Base-by-base conservation (phyloP, 176 grass and related monocot genomes). In the Ensete glaucum region DNA sequence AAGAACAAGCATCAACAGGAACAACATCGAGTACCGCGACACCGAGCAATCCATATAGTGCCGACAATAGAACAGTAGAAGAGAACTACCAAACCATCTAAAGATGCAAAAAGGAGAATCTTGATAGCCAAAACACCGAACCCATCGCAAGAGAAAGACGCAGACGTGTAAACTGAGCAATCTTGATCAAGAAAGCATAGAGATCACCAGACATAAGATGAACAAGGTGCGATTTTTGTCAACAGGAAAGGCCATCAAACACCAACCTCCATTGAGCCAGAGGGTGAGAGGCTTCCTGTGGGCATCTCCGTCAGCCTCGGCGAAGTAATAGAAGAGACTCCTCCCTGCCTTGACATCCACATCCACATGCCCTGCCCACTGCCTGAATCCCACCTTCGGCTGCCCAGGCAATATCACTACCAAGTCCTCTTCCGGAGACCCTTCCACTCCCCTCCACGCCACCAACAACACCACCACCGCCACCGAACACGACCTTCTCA, bases 281-380 rank as follows among this genome's bases (percentile, higher is more conserved):
- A 99, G 88, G 11, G 95, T 84, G 78, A 99, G 95, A 70, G 95
- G 91, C 81, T 94, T 94, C 78, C 16, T 74, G 73, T 81, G 52
- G 59, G 95, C 82, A 57, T 69, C 80, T 60, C 56, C 52, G 73
- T 87, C 84, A 49, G 95, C 88, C 86, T 99, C 90, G 23, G 81
- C 48, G 64, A 99, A 94, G 85, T 99, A 99, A 86, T 99, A 99
- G 89, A 94, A 99, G 66, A 99, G 95, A 53, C 91, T 94, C 84
- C 86, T 79, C 29, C 95, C 95, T 11, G 86, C 80, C 69, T 84
- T 76, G 25, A 29, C 75, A 72, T 99, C 88, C 9, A 99, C 91
- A 53, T 99, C 86, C 1, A 99, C 84, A 76, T 99, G 91, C 52
- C 95, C 95, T 1, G 95, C 82, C 55, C 84, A 99, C 84, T 94